These are phyloP conservation scores for Acrocalymma vagum DNA, from an alignment of 2,329 filamentous ascomycete genomes.

Conservation along the genomic window DNA sequence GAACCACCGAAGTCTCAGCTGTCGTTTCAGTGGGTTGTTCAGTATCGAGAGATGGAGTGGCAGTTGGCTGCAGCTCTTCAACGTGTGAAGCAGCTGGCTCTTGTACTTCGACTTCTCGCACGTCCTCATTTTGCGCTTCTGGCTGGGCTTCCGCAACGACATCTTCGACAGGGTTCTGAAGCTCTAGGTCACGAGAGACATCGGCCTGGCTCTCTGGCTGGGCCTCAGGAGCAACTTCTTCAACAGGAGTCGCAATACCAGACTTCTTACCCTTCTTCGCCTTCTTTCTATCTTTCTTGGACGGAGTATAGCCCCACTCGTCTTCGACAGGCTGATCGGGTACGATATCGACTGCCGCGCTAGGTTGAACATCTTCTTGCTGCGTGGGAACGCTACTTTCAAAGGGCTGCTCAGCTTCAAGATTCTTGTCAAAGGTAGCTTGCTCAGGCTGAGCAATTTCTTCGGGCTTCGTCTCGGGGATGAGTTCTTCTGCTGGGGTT, in stretches of 20 bases:
- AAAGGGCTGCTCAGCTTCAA: slow-evolving; percentile 1
- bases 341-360: slow-evolving; percentile 22
- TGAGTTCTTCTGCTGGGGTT: slow-evolving; percentile 7
- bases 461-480: not conserved
- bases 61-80: too few relatives aligned
- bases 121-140: not conserved
- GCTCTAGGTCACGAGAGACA: not conserved
- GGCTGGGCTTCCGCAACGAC: too few relatives aligned
- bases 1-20: not conserved
- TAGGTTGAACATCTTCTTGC: not conserved
- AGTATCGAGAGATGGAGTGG: too few relatives aligned
- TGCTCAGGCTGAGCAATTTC: slow-evolving; percentile 1
- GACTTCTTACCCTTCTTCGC: slow-evolving; percentile 25
- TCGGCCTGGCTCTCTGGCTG: not conserved
- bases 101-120: slow-evolving; percentile 1
- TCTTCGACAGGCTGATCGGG: slow-evolving; percentile 5
- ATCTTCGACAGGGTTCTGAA: not conserved
- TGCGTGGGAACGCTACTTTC: too few relatives aligned
- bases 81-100: slow-evolving; percentile 1
- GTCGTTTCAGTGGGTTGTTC: not conserved
- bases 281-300: slow-evolving; percentile 27
- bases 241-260: slow-evolving; percentile 10
- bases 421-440: not conserved
- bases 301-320: slow-evolving; percentile 13
- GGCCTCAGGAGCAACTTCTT: slow-evolving; percentile 16